Percentiles rank a stretch among this genome's conserved stretches.
phyloP scores from a whole-genome alignment of 805 yeast genomes.

The Candida namnaoensis region DNA sequence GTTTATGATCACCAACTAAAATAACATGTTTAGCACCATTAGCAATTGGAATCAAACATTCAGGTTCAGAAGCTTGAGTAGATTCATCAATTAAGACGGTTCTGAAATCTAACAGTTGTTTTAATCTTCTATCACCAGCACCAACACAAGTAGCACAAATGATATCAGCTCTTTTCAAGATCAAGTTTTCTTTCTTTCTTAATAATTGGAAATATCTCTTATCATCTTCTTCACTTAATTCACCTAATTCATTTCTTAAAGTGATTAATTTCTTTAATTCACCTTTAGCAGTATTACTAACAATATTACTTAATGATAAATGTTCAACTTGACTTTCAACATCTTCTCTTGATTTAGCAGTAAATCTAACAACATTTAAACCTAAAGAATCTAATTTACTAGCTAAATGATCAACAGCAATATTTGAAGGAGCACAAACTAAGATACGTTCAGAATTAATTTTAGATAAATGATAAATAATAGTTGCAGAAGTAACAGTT shows the following conservation, averaged over 20 bases:
- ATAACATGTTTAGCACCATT: constrained; percentile 87
- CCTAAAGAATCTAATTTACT: constrained; percentile 63
- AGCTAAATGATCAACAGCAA: constrained; percentile 89
- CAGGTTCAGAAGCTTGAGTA: constrained; percentile 93
- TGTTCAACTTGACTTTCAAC: constrained; percentile 56
- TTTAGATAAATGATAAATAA: constrained; percentile 65
- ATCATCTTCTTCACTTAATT: constrained; percentile 48
- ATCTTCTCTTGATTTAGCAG: constrained; percentile 76
- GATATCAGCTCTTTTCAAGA: constrained; percentile 57
- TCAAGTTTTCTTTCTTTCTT: constrained; percentile 36
- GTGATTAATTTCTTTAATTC: constrained; percentile 49
- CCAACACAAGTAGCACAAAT: constrained; percentile 91
- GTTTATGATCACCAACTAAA: constrained; percentile 93
- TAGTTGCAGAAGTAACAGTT: constrained; percentile 87
- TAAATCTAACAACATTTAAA: constrained; percentile 65
- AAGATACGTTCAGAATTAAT: constrained; percentile 56
- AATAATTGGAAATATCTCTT: constrained; percentile 31
- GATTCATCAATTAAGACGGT: constrained; percentile 87
- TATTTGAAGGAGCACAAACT: constrained; percentile 94
- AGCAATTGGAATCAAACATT: constrained; percentile 79
- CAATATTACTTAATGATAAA: constrained; percentile 47
- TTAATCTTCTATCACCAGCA: constrained; percentile 71
- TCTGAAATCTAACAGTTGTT: constrained; percentile 42
- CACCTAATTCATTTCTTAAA: constrained; percentile 60
- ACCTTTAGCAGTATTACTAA: constrained; percentile 38